Evolutionary conservation across 1,284 basidiomycete genomes (phyloP).

Genomic region (Cutaneotrichosporon sp.): DNA sequence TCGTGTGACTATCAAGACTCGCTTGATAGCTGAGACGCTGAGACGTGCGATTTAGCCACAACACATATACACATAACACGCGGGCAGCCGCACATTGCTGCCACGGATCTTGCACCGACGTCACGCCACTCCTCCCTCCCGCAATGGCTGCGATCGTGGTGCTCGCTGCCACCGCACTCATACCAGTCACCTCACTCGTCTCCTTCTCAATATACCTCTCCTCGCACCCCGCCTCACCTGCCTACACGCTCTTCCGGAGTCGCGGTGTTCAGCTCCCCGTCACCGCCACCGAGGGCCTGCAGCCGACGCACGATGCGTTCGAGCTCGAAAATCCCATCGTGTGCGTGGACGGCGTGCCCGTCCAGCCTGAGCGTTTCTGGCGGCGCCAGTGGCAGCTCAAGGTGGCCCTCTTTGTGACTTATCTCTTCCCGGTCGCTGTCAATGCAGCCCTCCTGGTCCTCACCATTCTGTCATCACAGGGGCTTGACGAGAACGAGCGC

Average conservation of each 20-base stretch:
- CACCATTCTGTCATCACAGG: slow-evolving; percentile 38
- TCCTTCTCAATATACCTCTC: slow-evolving; percentile 39
- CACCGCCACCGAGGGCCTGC: slow-evolving; percentile 27
- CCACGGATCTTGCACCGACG: background rate
- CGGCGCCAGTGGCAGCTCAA: slow-evolving; percentile 23
- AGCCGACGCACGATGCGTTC: slow-evolving; percentile 60
- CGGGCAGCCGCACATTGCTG: too few species aligned
- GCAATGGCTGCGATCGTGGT: slow-evolving; percentile 13
- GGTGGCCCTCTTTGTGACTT: slow-evolving; percentile 31
- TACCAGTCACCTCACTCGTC: slow-evolving; percentile 34
- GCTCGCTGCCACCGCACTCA: slow-evolving; percentile 29
- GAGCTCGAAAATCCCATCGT: slow-evolving; percentile 68
- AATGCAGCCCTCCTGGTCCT: slow-evolving; percentile 31
- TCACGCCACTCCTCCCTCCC: background rate
- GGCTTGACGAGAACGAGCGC: slow-evolving; percentile 17
- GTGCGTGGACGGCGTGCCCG: slow-evolving; percentile 65
- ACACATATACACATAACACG: too few species aligned
- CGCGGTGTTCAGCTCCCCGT: slow-evolving; percentile 30
- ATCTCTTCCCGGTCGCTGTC: slow-evolving; percentile 28
- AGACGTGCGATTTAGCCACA: too few species aligned
- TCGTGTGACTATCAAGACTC: background rate
- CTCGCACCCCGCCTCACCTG: slow-evolving; percentile 33
- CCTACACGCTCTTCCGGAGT: slow-evolving; percentile 12
- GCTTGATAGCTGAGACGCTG: too few species aligned
- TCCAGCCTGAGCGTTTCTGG: slow-evolving; percentile 68